A percentile compares a stretch with the other conserved stretches of the same genome.
Evolutionary conservation across 106 monocot genomes (phyloP).

Genomic region (Apostasia ramifera): DNA sequence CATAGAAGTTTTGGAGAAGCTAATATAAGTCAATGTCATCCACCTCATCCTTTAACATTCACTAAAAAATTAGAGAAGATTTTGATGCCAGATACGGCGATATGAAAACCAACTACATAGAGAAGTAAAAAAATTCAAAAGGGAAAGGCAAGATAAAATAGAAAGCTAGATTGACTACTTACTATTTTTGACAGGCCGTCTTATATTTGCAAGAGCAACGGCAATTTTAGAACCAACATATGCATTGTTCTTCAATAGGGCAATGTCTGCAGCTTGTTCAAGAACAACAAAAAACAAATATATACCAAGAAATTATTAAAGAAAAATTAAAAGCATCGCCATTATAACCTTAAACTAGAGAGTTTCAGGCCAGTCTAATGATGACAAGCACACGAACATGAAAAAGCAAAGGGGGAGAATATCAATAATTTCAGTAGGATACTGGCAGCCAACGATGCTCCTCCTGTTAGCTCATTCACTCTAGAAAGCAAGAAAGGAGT

Average conservation of each 20-base stretch:
- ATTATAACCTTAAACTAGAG: background rate
- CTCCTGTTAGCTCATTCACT: slow-evolving; percentile 85
- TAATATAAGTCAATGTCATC: too few species aligned
- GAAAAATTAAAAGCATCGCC: background rate
- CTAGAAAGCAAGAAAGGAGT: slow-evolving; percentile 90
- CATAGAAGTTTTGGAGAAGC: too few species aligned
- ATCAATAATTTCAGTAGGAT: slow-evolving; percentile 36
- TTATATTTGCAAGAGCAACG: too few species aligned
- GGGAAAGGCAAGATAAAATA: too few species aligned
- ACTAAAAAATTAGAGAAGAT: too few species aligned
- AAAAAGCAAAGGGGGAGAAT: background rate
- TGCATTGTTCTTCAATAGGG: slow-evolving; percentile 99
- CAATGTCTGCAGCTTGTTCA: slow-evolving; percentile 63
- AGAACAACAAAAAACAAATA: slow-evolving; percentile 18
- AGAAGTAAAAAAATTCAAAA: too few species aligned
- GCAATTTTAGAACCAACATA: too few species aligned
- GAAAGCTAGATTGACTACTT: too few species aligned
- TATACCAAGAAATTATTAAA: background rate
- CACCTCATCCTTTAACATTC: too few species aligned
- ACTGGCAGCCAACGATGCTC: slow-evolving; percentile 88
- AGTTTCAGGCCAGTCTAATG: background rate
- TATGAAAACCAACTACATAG: too few species aligned
- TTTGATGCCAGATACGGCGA: too few species aligned
- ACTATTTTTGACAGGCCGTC: too few species aligned
- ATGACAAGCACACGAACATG: background rate